These are phyloP conservation scores for Verticillium nonalfalfae DNA, from an alignment of 2,329 filamentous ascomycete species.

Conservation along the genomic window DNA sequence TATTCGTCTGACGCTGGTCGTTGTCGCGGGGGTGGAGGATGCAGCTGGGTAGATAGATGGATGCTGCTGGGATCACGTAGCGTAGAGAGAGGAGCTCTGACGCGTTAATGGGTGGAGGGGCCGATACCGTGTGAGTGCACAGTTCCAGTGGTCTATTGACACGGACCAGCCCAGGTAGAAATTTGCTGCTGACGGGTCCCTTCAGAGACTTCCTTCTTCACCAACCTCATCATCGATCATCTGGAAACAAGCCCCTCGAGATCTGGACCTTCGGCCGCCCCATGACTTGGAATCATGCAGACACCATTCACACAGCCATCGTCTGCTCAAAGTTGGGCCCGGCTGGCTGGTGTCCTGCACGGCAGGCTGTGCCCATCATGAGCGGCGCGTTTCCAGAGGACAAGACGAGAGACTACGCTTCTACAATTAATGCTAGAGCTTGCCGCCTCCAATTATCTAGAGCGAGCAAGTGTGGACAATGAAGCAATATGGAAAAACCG, in stretches of 20 bases:
- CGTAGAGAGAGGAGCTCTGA: conserved; percentile 1
- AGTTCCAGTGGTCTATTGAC: background rate
- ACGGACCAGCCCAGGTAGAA: background rate
- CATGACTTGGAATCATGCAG: too few species aligned
- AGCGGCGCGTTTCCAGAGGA: background rate
- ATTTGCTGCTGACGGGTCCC: background rate
- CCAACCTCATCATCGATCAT: background rate
- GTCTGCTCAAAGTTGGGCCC: background rate
- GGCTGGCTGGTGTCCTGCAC: too few species aligned
- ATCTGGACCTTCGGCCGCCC: conserved; percentile 13
- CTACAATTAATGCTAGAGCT: conserved; percentile 58
- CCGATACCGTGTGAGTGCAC: background rate
- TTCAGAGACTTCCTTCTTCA: background rate
- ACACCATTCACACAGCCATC: background rate
- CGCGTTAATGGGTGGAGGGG: conserved; percentile 9
- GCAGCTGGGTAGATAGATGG: background rate
- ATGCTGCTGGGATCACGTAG: background rate
- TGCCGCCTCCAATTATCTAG: conserved; percentile 48
- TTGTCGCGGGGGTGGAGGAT: background rate
- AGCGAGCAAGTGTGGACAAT: conserved; percentile 63
- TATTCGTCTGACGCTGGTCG: background rate
- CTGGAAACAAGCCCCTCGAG: conserved; percentile 40
- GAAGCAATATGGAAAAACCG: conserved; percentile 52
- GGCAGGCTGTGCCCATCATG: background rate
- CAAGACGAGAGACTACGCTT: conserved; percentile 35